A percentile compares a stretch with the other conserved stretches of the same genome.
These are phyloP conservation scores for Oidiodendron maius DNA, from an alignment of 495 filamentous ascomycete species.

Conservation along the genomic window DNA sequence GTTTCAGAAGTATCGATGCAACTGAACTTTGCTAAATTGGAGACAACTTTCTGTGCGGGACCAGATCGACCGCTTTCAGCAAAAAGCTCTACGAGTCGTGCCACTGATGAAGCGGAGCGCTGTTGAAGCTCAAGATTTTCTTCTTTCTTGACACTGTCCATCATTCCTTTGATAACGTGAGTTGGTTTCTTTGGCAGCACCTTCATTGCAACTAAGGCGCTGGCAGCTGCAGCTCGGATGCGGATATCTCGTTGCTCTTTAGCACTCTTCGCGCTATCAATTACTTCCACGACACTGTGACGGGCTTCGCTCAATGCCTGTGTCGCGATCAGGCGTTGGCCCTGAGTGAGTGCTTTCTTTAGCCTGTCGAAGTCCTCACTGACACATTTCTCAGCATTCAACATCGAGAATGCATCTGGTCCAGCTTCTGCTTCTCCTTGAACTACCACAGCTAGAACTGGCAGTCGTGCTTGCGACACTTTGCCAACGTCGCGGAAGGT, in stretches of 20 bases:
- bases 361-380: constrained; percentile 76
- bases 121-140: constrained; percentile 87
- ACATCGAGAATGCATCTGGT: constrained; percentile 82
- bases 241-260: constrained; percentile 83
- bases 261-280: constrained; percentile 68
- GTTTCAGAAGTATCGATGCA: constrained; percentile 97
- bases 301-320: constrained; percentile 71
- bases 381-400: constrained; percentile 80
- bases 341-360: constrained; percentile 76
- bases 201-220: constrained; percentile 79
- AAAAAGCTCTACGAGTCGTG: constrained; percentile 78
- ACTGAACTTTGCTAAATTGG: constrained; percentile 92
- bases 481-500: constrained; percentile 83
- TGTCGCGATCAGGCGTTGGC: constrained; percentile 72
- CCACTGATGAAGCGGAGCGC: constrained; percentile 78
- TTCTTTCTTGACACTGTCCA: constrained; percentile 96
- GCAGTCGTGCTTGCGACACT: constrained; percentile 64
- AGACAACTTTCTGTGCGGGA: constrained; percentile 87
- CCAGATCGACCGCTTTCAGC: constrained; percentile 66
- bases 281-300: constrained; percentile 57
- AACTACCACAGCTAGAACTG: constrained; percentile 76
- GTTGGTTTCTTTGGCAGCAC: constrained; percentile 87
- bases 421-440: constrained; percentile 89
- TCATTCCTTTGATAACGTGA: constrained; percentile 86
- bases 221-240: constrained; percentile 78